These are phyloP conservation scores for Arachis monticola DNA, from an alignment of 331 rosid genomes.

Conservation along the genomic window DNA sequence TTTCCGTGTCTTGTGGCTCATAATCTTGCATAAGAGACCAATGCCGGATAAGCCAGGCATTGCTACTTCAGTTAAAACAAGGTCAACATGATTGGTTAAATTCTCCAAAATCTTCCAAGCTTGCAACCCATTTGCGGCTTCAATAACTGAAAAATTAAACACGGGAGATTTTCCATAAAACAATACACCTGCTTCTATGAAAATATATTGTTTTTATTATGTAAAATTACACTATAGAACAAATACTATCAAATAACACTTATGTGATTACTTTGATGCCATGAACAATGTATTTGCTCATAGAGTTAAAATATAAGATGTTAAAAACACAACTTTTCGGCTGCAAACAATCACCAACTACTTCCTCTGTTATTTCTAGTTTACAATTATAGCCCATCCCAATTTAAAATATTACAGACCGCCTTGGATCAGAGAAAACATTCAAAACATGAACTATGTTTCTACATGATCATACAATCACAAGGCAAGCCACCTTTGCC, in stretches of 20 bases:
- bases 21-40: conserved; percentile 82
- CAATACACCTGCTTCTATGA: neutral
- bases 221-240: neutral
- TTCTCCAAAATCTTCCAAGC: conserved; percentile 95
- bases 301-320: neutral
- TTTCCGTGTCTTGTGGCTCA: conserved; percentile 81
- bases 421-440: conserved; percentile 2
- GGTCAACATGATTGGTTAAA: conserved; percentile 81
- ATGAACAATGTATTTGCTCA: conserved; percentile 8
- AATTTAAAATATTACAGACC: neutral
- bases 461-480: neutral
- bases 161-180: neutral
- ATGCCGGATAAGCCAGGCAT: conserved; percentile 93
- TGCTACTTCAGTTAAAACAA: conserved; percentile 84
- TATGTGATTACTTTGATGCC: conserved; percentile 10
- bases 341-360: conserved; percentile 9
- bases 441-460: neutral
- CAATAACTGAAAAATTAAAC: conserved; percentile 62
- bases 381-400: neutral
- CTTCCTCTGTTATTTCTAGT: conserved; percentile 4
- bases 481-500: neutral
- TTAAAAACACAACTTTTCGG: neutral
- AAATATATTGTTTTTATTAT: too few species aligned
- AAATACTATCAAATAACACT: neutral
- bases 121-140: conserved; percentile 79